Conservation (phyloP, 805 yeast species). For the Candida namnaoensis region DNA sequence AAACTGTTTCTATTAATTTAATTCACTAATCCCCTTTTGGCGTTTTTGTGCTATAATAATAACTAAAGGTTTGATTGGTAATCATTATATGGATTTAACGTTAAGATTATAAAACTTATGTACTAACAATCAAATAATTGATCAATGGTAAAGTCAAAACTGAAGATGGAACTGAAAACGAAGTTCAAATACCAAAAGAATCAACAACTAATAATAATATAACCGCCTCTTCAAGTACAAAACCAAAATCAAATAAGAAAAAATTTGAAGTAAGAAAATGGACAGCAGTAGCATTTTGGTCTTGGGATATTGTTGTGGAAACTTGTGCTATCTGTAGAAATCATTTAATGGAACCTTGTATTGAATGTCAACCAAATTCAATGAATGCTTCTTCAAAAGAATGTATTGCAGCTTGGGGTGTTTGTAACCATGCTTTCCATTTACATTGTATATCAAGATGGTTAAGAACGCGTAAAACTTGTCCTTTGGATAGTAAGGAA, state of each 20-base stretch:
- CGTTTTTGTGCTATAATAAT: no score
- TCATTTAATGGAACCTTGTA: conserved; percentile 96
- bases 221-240: no score
- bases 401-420: conserved; percentile 96
- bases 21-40: no score
- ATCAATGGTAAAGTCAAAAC: no score
- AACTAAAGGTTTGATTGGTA: no score
- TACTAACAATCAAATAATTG: no score
- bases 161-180: no score
- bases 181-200: no score
- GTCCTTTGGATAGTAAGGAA: conserved; percentile 92
- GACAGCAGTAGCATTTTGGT: conserved; percentile 99
- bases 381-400: conserved; percentile 54
- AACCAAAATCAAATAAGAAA: conserved; percentile 36
- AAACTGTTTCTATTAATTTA: no score
- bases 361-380: conserved; percentile 87
- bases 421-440: conserved; percentile 97
- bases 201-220: no score
- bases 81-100: no score
- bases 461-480: conserved; percentile 90
- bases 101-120: no score
- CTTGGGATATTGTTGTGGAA: conserved; percentile 95
- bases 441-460: conserved; percentile 93
- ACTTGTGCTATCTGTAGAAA: conserved; percentile 98
- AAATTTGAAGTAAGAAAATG: conserved; percentile 92